phyloP scores from a whole-genome alignment of 140 eudicot species.

The Erigeron philadelphicus region DNA sequence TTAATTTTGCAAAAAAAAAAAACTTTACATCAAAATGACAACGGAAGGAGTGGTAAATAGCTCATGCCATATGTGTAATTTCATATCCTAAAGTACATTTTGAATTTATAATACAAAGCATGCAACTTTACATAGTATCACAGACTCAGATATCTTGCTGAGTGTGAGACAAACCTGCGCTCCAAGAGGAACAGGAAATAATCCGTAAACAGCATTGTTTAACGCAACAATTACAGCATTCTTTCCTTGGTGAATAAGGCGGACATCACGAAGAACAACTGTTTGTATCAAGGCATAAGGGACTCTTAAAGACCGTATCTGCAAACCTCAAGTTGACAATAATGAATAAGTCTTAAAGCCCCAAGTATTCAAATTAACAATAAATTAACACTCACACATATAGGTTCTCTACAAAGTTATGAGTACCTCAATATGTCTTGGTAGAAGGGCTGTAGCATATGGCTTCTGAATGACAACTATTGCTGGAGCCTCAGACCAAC shows the following conservation, averaged over 20 bases:
- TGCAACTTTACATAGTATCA: not conserved
- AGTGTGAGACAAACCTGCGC: constrained; percentile 68
- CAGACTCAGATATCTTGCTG: constrained; percentile 9
- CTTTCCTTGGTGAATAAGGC: constrained; percentile 57
- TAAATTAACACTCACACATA: constrained; percentile 1
- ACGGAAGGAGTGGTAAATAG: constrained; percentile 1
- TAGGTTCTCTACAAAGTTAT: not conserved
- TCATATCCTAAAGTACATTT: constrained; percentile 6
- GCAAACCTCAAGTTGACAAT: constrained; percentile 31
- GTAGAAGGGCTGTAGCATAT: constrained; percentile 78
- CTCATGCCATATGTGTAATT: not conserved
- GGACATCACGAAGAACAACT: constrained; percentile 86
- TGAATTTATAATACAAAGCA: constrained; percentile 8
- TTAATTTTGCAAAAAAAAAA: constrained; percentile 5
- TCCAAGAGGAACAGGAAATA: constrained; percentile 96
- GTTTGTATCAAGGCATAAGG: constrained; percentile 96
- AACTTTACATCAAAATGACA: constrained; percentile 7
- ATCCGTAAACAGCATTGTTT: constrained; percentile 73
- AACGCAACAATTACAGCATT: constrained; percentile 63
- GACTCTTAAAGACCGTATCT: constrained; percentile 88
- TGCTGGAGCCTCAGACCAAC: constrained; percentile 97
- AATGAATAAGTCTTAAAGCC: constrained; percentile 15
- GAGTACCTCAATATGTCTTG: constrained; percentile 87
- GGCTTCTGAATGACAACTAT: constrained; percentile 79
- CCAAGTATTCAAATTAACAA: not conserved